These are phyloP conservation scores for Yarrowia sp. DNA, from an alignment of 805 yeast species.

Conservation along the genomic window DNA sequence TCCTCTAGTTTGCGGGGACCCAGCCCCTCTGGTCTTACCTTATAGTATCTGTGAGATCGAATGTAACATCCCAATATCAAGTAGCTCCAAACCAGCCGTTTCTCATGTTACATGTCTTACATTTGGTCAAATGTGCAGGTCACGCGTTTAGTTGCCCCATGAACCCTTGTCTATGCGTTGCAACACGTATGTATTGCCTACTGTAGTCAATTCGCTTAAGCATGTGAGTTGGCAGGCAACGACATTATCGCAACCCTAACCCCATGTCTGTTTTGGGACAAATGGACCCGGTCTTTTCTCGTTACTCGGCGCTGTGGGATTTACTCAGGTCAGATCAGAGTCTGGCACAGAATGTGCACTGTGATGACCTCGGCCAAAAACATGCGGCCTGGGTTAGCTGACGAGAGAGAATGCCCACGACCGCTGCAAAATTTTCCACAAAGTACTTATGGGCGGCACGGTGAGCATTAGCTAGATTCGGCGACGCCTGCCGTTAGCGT, in stretches of 20 bases:
- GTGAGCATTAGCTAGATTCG: neutral
- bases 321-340: neutral
- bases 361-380: neutral
- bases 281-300: neutral
- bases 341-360: constrained; percentile 5
- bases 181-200: neutral
- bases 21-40: no score
- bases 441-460: neutral
- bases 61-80: neutral
- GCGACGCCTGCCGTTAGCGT: constrained; percentile 23
- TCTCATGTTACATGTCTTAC: neutral
- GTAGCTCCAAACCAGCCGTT: no score
- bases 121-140: neutral
- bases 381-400: neutral
- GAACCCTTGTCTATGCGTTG: neutral
- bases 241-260: neutral
- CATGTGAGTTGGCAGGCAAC: neutral
- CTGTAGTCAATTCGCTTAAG: constrained; percentile 14
- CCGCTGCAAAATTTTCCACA: neutral
- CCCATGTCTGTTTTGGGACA: neutral
- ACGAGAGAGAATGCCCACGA: neutral
- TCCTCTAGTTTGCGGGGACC: neutral
- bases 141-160: neutral
- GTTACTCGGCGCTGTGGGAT: neutral
- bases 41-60: neutral